Evolutionary conservation across 495 filamentous ascomycete species (phyloP).

Genomic region (Penicilliopsis zonata): DNA sequence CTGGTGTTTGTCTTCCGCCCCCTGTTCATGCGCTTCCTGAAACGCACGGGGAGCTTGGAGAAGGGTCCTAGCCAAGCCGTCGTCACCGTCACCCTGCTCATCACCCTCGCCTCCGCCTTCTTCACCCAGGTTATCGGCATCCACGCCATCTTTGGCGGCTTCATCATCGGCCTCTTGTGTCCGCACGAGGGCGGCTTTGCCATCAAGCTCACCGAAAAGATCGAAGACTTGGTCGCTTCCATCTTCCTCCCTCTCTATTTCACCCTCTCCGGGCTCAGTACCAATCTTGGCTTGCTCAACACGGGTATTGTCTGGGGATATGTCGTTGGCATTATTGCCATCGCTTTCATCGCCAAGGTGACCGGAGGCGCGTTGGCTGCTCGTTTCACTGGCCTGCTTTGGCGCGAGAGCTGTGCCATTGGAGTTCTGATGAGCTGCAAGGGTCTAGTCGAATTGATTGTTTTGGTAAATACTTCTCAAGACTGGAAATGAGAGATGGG

Average conservation of each 20-base stretch:
- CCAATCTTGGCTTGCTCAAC: conserved; percentile 77
- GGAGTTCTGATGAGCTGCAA: conserved; percentile 97
- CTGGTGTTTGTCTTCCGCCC: conserved; percentile 67
- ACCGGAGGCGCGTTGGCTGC: conserved; percentile 76
- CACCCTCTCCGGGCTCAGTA: conserved; percentile 81
- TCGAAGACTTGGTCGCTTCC: conserved; percentile 82
- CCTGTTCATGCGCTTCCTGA: conserved; percentile 62
- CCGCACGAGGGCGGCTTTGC: conserved; percentile 92
- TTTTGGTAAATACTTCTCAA: conserved; percentile 50
- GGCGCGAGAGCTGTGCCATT: conserved; percentile 88
- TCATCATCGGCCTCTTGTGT: conserved; percentile 82
- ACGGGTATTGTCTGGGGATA: conserved; percentile 85
- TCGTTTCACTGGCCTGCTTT: conserved; percentile 63
- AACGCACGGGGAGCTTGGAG: conserved; percentile 63
- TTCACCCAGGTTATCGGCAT: conserved; percentile 92
- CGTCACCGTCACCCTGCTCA: conserved; percentile 68
- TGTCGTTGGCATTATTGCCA: conserved; percentile 68
- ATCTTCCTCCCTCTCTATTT: conserved; percentile 95
- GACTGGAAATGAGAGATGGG: no score
- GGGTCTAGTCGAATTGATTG: conserved; percentile 89
- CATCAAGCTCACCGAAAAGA: conserved; percentile 89
- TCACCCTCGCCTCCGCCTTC: conserved; percentile 75
- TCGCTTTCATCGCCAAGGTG: conserved; percentile 83
- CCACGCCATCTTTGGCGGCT: conserved; percentile 84
- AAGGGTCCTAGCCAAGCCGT: conserved; percentile 86